Conservation (phyloP, 148 eudicot species). For the Rhododendron williamsianum region DNA sequence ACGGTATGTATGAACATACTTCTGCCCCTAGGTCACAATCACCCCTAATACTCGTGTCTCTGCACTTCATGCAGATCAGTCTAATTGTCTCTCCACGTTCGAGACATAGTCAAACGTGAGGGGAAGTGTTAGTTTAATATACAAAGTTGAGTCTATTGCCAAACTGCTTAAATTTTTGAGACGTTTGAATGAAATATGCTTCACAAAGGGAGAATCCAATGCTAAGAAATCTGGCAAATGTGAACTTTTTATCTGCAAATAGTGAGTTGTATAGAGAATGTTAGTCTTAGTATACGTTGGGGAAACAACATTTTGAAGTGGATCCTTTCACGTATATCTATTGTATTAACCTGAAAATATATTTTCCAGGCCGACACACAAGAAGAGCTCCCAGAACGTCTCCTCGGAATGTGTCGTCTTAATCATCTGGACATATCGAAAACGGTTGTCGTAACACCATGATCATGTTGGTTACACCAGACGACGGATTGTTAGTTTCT, state of each 20-base stretch:
- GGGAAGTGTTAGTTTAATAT: not conserved
- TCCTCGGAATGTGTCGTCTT: conserved; percentile 71
- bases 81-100: not conserved
- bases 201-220: not conserved
- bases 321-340: not conserved
- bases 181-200: not conserved
- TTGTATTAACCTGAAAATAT: not conserved
- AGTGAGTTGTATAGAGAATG: not conserved
- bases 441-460: conserved; percentile 37
- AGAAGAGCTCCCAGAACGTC: conserved; percentile 68
- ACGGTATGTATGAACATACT: not conserved
- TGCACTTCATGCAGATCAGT: not conserved
- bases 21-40: not conserved
- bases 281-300: not conserved
- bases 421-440: conserved; percentile 55
- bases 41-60: not conserved
- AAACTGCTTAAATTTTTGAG: not conserved
- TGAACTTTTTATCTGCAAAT: not conserved
- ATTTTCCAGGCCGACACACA: conserved; percentile 50
- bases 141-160: not conserved
- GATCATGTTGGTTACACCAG: conserved; percentile 9
- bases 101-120: not conserved
- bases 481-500: not conserved
- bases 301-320: not conserved
- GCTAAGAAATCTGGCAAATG: not conserved